phyloP scores from a whole-genome alignment of 73 alveolate species.

The Paramecium sonneborni region DNA sequence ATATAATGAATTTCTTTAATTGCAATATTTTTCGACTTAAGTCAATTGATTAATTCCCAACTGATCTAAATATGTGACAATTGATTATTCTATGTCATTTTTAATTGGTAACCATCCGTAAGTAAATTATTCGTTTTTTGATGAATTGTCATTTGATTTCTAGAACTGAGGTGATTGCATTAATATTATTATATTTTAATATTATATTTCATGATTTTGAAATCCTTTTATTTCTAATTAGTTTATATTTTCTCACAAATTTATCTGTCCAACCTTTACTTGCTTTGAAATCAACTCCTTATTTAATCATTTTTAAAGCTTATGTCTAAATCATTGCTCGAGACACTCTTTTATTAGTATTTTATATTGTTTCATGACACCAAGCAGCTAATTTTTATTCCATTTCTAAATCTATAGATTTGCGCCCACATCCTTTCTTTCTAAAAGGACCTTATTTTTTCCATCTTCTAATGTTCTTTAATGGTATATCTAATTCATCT shows the following conservation, averaged over 20 bases:
- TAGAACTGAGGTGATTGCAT: background rate
- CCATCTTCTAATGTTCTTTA: slow-evolving; percentile 8
- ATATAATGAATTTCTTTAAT: background rate
- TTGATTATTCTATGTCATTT: background rate
- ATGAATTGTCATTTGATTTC: background rate
- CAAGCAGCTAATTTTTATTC: background rate
- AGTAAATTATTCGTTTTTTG: background rate
- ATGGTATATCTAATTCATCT: background rate
- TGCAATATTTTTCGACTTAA: background rate
- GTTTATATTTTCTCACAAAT: slow-evolving; percentile 43
- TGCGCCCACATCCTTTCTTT: background rate
- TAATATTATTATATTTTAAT: background rate
- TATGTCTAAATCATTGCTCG: background rate
- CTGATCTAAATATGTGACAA: background rate
- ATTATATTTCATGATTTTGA: background rate
- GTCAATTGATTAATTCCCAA: background rate
- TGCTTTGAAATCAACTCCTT: slow-evolving; percentile 36
- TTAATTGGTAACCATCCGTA: background rate
- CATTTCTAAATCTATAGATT: slow-evolving; percentile 7
- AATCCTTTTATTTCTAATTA: background rate
- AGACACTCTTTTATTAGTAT: background rate
- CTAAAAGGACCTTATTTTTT: background rate
- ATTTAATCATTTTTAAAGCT: background rate
- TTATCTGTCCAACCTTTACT: slow-evolving; percentile 51
- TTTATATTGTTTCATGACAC: background rate